phyloP scores from a whole-genome alignment of 257 asterid species.

The Ehretia macrophylla region DNA sequence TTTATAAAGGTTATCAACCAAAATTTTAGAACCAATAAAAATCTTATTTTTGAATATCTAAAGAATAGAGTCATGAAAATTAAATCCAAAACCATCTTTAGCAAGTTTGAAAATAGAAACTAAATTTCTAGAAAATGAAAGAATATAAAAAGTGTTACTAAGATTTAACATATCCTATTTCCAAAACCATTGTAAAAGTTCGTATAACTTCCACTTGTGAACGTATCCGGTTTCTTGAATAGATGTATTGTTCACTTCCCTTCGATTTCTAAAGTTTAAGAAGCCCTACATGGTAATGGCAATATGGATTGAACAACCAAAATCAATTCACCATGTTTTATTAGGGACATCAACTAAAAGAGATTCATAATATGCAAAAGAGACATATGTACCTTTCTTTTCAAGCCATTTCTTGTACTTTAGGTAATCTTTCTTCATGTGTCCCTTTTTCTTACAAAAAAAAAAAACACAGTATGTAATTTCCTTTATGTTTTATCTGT shows the following conservation, averaged over 20 bases:
- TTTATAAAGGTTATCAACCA: not conserved
- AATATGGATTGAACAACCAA: slow-evolving; percentile 1
- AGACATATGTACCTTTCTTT: slow-evolving; percentile 1
- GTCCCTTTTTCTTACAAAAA: not conserved
- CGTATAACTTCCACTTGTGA: not conserved
- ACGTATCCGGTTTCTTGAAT: not conserved
- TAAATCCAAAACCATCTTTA: not conserved
- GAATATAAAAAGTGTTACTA: not conserved
- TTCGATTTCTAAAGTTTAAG: not conserved
- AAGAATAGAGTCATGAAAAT: too few species aligned
- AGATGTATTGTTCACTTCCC: not conserved
- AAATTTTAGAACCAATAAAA: not conserved
- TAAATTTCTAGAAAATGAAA: too few species aligned
- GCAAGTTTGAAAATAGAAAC: too few species aligned
- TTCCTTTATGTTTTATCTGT: too few species aligned
- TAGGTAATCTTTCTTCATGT: not conserved
- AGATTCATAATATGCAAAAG: not conserved
- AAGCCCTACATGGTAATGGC: not conserved
- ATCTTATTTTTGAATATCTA: too few species aligned
- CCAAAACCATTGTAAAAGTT: not conserved
- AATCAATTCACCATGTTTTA: slow-evolving; percentile 11
- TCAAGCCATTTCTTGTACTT: slow-evolving; percentile 5
- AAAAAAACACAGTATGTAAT: not conserved
- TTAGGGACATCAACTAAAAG: not conserved
- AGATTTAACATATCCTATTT: not conserved